Conservation (phyloP, 2,329 filamentous ascomycete species). For the Pseudogymnoascus sp. region DNA sequence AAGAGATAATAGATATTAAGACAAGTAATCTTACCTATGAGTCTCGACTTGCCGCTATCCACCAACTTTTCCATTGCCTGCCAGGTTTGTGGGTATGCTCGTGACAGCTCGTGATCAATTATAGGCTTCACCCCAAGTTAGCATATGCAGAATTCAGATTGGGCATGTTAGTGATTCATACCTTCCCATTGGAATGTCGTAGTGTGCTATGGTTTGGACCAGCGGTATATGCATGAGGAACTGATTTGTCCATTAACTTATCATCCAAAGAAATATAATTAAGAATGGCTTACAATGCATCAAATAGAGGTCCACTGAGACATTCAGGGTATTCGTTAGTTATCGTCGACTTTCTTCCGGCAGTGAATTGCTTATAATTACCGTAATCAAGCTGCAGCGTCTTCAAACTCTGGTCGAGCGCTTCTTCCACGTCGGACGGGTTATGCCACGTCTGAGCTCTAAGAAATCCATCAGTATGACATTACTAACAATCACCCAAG, state of each 20-base stretch:
- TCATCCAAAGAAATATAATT: slow-evolving; percentile 29
- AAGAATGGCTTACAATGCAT: slow-evolving; percentile 46
- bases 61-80: slow-evolving; percentile 34
- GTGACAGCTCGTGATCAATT: slow-evolving; percentile 13
- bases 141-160: slow-evolving; percentile 12
- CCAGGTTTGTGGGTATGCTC: slow-evolving; percentile 34
- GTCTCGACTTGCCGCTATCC: slow-evolving; percentile 31
- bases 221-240: background rate
- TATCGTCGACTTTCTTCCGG: slow-evolving; percentile 9
- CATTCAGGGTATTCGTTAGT: background rate
- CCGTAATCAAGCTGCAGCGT: slow-evolving; percentile 70
- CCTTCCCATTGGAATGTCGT: slow-evolving; percentile 6
- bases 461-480: slow-evolving; percentile 62
- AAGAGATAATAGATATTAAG: background rate
- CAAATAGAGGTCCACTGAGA: slow-evolving; percentile 34
- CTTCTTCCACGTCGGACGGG: slow-evolving; percentile 61
- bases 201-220: background rate
- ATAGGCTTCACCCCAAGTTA: slow-evolving; percentile 14
- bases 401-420: slow-evolving; percentile 72
- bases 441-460: slow-evolving; percentile 60
- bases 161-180: slow-evolving; percentile 10
- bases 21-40: slow-evolving; percentile 44
- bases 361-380: slow-evolving; percentile 34
- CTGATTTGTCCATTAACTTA: slow-evolving; percentile 35
- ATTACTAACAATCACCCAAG: slow-evolving; percentile 38